Conservation (phyloP, 2,329 filamentous ascomycete species). For the Aspergillus sp. region DNA sequence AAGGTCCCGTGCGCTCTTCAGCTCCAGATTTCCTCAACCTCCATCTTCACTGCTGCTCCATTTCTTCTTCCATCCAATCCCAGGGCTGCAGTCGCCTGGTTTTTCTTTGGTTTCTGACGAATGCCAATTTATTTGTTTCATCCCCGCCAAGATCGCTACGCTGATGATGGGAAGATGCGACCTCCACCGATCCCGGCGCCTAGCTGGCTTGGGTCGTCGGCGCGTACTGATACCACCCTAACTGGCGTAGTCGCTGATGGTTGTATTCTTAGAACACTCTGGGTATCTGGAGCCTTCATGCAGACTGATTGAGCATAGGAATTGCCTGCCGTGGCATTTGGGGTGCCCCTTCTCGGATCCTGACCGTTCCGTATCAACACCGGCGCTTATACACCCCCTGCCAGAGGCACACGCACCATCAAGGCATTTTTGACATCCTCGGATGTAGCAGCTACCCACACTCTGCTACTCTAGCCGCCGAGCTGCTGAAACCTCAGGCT, state of each 20-base stretch:
- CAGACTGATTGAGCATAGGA: neutral
- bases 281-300: constrained; percentile 21
- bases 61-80: constrained; percentile 6
- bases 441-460: neutral
- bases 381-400: constrained; percentile 17
- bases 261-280: constrained; percentile 26
- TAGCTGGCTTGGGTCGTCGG: constrained; percentile 17
- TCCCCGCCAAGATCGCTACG: constrained; percentile 10
- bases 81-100: neutral
- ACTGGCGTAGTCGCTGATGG: constrained; percentile 3
- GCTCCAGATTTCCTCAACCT: neutral
- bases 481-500: constrained; percentile 11
- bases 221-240: constrained; percentile 27
- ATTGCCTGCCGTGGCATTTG: constrained; percentile 13
- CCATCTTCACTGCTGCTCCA: neutral
- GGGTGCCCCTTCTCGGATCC: constrained; percentile 5
- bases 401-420: constrained; percentile 11
- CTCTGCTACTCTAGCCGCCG: constrained; percentile 21
- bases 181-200: constrained; percentile 24
- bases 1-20: neutral
- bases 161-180: constrained; percentile 11
- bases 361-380: constrained; percentile 13
- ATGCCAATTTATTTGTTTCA: constrained; percentile 14
- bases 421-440: constrained; percentile 3
- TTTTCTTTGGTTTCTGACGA: neutral